Base-by-base conservation (phyloP, 1,284 basidiomycete species). In the Boletus albobrunnescens region DNA sequence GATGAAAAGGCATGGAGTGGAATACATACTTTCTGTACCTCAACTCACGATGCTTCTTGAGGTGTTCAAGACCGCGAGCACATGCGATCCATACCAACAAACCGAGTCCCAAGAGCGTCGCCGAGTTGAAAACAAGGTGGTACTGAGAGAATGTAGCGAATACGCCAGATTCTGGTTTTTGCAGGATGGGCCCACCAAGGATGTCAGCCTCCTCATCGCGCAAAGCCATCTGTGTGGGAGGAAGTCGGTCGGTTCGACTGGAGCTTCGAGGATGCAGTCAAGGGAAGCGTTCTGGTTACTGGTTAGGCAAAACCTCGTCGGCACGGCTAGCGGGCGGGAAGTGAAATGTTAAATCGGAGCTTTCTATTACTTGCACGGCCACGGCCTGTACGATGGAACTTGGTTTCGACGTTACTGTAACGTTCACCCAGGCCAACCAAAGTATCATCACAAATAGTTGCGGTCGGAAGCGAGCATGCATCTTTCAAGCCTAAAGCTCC, bases 161-260 rank as follows among this genome's bases (percentile, higher is more conserved):
- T 51, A 55, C 36, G 53, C 54, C 44, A 48, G 45, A 57, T 49
- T 64, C 59, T 53, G 64, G 69, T 63, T 69, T 63, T 64, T 71
- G 60, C 61, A 76, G 58, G 60, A 73, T 58, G 61, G 76, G 60
- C 55, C 78, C 76, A 45, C 83, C 83, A 16, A 87, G 74, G 49
- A 87, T 85, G 67, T 87, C 84, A 53, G 78, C 74, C 47, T 74
- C 73, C 58, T 81, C 77, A 66, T 71, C 71, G 58, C 77, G 75
- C 54, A 60, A 59, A 49, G 59, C 56, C 81, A 81, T 81, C 63
- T 63, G 58, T 51, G 54, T 50, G 44, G 56, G 47, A 50, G 49
- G n/a, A n/a, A 51, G 46, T 41, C n/a, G n/a, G 61, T 60, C 53
- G 53, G 53, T 50, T 48, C 56, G 55, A 51, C 38, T 5, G 49